Conservation (phyloP, 108 stramenopile genomes). For the Pseudonitzschia delicatissima region DNA sequence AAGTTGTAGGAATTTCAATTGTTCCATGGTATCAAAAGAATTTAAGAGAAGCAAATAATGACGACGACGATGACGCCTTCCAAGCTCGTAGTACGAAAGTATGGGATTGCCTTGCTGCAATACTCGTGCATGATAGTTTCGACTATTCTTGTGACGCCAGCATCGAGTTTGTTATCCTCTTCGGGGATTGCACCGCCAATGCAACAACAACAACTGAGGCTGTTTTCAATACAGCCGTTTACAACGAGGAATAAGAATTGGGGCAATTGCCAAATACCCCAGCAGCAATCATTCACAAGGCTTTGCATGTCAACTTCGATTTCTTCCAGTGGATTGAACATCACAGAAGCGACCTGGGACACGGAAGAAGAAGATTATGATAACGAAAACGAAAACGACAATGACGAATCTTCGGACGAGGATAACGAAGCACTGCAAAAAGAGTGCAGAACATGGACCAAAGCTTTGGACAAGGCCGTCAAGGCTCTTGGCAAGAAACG, state of each 20-base stretch:
- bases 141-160: neutral
- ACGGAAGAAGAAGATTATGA: slow-evolving; percentile 4
- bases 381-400: slow-evolving; percentile 17
- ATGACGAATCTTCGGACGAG: neutral
- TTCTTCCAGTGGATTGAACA: neutral
- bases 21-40: neutral
- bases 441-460: slow-evolving; percentile 18
- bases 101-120: neutral
- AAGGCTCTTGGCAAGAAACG: slow-evolving; percentile 41
- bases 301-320: neutral
- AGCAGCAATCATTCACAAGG: neutral
- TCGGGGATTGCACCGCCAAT: neutral
- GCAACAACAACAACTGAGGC: neutral
- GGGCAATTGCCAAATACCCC: neutral
- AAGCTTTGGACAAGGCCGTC: slow-evolving; percentile 19
- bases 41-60: too few species aligned
- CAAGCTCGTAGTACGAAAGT: neutral
- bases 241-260: neutral
- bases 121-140: slow-evolving; percentile 2
- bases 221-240: too few species aligned
- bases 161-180: neutral
- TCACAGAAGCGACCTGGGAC: neutral
- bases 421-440: slow-evolving; percentile 25
- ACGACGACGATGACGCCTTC: neutral
- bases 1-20: too few species aligned